Percentiles rank a stretch among this genome's conserved stretches.
phyloP scores from a whole-genome alignment of 192 early-diverging fungal genomes.

The Podochytrium sp. region DNA sequence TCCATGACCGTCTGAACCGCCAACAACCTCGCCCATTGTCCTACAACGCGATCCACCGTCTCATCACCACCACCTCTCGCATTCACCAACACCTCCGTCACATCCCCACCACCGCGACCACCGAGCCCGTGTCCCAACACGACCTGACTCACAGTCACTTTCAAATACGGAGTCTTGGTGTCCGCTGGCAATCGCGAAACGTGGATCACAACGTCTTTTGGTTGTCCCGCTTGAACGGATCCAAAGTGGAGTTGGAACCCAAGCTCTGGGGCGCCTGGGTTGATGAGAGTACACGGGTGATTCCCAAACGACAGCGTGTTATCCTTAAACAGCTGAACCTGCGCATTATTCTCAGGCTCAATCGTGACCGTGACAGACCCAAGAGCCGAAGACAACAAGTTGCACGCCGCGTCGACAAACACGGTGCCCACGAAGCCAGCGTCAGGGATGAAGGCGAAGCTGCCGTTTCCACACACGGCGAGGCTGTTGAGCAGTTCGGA shows the following conservation, averaged over 20 bases:
- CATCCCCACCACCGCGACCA: not conserved
- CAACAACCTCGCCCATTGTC: constrained; percentile 4
- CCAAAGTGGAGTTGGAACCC: not conserved
- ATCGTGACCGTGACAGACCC: constrained; percentile 9
- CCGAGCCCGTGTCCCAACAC: not conserved
- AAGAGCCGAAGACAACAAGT: constrained; percentile 3
- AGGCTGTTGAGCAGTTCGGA: constrained; percentile 18
- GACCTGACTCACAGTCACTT: not conserved
- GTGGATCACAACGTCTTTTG: constrained; percentile 19
- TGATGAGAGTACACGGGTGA: not conserved
- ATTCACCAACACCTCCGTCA: not conserved
- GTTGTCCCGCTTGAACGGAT: constrained; percentile 13
- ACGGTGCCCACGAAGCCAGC: constrained; percentile 42
- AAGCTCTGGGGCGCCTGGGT: not conserved
- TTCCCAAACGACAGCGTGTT: not conserved
- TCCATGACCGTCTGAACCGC: constrained; percentile 19
- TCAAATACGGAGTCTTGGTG: constrained; percentile 2
- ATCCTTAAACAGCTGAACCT: constrained; percentile 4
- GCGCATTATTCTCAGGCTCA: constrained; percentile 7
- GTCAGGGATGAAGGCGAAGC: constrained; percentile 43
- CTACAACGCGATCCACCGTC: constrained; percentile 7
- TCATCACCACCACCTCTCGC: constrained; percentile 18
- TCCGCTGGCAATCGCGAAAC: constrained; percentile 1
- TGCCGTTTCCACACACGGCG: constrained; percentile 29
- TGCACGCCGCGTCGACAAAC: constrained; percentile 37